Percentiles rank a stretch among this genome's conserved stretches.
Conservation (phyloP, 257 asterid species). For the Penstemon barbatus region DNA sequence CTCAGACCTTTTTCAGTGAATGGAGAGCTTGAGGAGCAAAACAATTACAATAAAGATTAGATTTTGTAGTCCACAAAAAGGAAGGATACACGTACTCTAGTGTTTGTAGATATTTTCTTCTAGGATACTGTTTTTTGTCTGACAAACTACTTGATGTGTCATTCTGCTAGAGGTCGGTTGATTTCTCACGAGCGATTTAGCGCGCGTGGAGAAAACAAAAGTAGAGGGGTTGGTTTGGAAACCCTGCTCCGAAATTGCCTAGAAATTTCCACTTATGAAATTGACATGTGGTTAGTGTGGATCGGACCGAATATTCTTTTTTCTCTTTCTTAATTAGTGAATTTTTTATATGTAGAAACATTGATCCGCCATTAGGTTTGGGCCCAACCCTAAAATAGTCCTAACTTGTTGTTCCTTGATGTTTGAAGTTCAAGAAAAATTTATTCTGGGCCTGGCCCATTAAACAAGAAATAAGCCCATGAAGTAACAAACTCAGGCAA, state of each 20-base stretch:
- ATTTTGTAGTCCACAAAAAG: neutral
- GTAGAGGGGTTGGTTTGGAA: slow-evolving; percentile 18
- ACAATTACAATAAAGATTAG: neutral
- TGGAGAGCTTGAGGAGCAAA: slow-evolving; percentile 25
- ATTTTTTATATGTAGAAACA: too few relatives aligned
- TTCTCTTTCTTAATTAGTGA: neutral
- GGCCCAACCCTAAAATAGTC: too few relatives aligned
- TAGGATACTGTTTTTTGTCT: slow-evolving; percentile 23
- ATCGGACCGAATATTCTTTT: neutral
- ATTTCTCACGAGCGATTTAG: slow-evolving; percentile 12
- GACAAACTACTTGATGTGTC: slow-evolving; percentile 7
- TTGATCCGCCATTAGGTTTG: too few relatives aligned
- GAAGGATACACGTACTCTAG: neutral
- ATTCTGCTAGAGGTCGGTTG: neutral
- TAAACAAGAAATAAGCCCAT: too few relatives aligned
- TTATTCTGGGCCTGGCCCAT: too few relatives aligned
- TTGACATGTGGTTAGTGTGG: slow-evolving; percentile 11
- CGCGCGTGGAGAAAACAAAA: slow-evolving; percentile 13
- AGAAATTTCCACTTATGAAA: slow-evolving; percentile 29
- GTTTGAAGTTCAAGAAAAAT: too few relatives aligned
- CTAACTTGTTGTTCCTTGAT: too few relatives aligned
- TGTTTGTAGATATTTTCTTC: neutral
- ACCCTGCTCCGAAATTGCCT: slow-evolving; percentile 20
- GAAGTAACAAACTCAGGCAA: too few relatives aligned
- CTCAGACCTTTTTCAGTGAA: slow-evolving; percentile 28